A percentile compares a stretch with the other conserved stretches of the same genome.
phyloP scores from a whole-genome alignment of 2,329 filamentous ascomycete genomes.

The Mollisiaceae sp. region DNA sequence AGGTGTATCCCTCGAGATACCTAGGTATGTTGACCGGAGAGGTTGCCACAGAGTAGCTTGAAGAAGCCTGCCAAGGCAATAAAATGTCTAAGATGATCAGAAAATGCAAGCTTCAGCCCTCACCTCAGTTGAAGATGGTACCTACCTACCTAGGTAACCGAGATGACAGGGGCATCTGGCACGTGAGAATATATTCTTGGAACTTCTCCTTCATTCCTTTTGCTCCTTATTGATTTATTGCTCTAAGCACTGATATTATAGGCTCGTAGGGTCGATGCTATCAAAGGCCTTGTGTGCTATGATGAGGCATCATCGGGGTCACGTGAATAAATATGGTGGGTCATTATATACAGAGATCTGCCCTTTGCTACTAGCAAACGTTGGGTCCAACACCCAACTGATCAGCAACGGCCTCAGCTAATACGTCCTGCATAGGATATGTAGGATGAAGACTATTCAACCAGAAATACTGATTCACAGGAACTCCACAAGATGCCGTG shows the following conservation, averaged over 20 bases:
- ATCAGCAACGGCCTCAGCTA: constrained; percentile 55
- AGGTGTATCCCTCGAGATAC: constrained; percentile 25
- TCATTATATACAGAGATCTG: not conserved
- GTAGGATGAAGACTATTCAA: constrained; percentile 68
- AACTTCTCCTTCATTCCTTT: not conserved
- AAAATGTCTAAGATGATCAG: not conserved
- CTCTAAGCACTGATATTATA: no score
- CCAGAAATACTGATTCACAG: constrained; percentile 69
- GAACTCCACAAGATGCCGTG: constrained; percentile 53
- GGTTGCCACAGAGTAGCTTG: not conserved
- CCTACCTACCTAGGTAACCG: no score
- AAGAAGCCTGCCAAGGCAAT: not conserved
- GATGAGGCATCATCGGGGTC: not conserved
- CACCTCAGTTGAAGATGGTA: not conserved
- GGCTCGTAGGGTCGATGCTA: no score
- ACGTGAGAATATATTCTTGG: not conserved
- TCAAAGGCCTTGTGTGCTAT: not conserved
- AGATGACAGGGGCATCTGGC: not conserved
- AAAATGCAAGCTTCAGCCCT: not conserved
- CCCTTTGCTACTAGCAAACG: constrained; percentile 42
- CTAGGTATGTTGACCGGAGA: not conserved
- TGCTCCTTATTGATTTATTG: no score
- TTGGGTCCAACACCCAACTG: constrained; percentile 47
- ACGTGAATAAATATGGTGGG: not conserved
- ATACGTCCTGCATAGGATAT: constrained; percentile 63